These are phyloP conservation scores for Fusarium secorum DNA, from an alignment of 2,329 filamentous ascomycete species.

Conservation along the genomic window DNA sequence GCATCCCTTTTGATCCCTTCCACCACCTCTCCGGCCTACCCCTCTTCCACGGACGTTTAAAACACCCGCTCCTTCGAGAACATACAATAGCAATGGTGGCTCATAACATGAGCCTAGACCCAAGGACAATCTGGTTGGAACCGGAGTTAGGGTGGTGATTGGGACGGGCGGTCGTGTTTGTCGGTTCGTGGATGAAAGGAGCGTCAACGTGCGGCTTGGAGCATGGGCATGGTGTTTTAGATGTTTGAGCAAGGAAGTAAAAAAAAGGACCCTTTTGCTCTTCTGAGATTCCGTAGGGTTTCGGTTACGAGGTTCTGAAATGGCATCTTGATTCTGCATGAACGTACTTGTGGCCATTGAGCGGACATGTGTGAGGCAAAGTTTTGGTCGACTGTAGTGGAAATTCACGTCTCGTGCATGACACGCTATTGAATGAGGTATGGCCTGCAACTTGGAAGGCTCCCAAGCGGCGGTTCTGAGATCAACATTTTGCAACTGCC, in stretches of 20 bases:
- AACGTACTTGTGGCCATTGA: slow-evolving; percentile 15
- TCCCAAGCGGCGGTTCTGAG: neutral
- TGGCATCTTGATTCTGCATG: slow-evolving; percentile 48
- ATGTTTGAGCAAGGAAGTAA: slow-evolving; percentile 45
- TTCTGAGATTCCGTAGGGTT: slow-evolving; percentile 46
- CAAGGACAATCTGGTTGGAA: slow-evolving; percentile 17
- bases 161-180: slow-evolving; percentile 28
- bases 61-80: slow-evolving; percentile 12
- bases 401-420: slow-evolving; percentile 7
- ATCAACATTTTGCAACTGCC: neutral
- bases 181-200: slow-evolving; percentile 33
- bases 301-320: slow-evolving; percentile 46
- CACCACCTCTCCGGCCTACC: slow-evolving; percentile 23
- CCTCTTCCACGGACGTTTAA: slow-evolving; percentile 20
- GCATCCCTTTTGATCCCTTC: slow-evolving; percentile 30
- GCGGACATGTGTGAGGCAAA: neutral
- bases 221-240: slow-evolving; percentile 50
- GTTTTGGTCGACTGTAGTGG: neutral
- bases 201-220: slow-evolving; percentile 41
- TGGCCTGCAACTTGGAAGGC: neutral
- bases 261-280: slow-evolving; percentile 40
- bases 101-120: slow-evolving; percentile 24
- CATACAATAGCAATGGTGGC: slow-evolving; percentile 14
- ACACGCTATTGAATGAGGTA: neutral
- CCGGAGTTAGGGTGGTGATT: slow-evolving; percentile 26